Percentiles rank a stretch among this genome's conserved stretches.
Conservation (phyloP, 768 basidiomycete genomes). For the Scleroderma citrinum region DNA sequence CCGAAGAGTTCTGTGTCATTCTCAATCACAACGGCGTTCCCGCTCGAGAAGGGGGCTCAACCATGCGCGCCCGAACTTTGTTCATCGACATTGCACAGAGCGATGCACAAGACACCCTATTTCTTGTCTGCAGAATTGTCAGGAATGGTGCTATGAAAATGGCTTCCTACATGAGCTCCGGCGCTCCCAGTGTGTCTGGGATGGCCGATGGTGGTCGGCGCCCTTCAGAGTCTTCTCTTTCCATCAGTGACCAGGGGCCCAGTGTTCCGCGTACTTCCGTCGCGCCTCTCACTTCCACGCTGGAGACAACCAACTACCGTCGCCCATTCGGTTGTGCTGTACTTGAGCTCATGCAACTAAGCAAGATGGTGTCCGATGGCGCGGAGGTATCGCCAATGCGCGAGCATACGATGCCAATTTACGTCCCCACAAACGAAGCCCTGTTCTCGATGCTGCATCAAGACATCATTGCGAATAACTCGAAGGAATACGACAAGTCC, state of each 20-base stretch:
- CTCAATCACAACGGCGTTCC: conserved; percentile 89
- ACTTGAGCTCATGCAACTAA: conserved; percentile 74
- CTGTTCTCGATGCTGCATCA: conserved; percentile 93
- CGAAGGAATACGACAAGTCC: conserved; percentile 78
- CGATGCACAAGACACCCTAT: conserved; percentile 82
- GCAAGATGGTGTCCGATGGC: conserved; percentile 59
- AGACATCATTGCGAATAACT: conserved; percentile 79
- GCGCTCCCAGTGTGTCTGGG: conserved; percentile 25
- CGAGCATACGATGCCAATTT: conserved; percentile 88
- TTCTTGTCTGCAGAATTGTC: conserved; percentile 86
- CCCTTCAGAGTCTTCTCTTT: conserved; percentile 46
- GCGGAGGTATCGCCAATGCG: conserved; percentile 55
- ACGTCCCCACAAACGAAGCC: conserved; percentile 72
- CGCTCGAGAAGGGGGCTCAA: conserved; percentile 65
- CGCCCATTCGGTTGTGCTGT: conserved; percentile 97
- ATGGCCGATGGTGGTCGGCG: conserved; percentile 39
- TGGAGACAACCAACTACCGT: conserved; percentile 54
- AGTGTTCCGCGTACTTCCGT: conserved; percentile 16
- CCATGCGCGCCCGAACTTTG: conserved; percentile 65
- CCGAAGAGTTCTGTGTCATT: conserved; percentile 87
- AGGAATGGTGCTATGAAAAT: conserved; percentile 83
- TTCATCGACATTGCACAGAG: conserved; percentile 85
- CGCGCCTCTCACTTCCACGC: not conserved
- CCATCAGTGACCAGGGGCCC: conserved; percentile 26
- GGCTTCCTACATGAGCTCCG: conserved; percentile 47